Evolutionary conservation across 176 grass and related monocot genomes (phyloP).

Genomic region (Pontederia crassipes): DNA sequence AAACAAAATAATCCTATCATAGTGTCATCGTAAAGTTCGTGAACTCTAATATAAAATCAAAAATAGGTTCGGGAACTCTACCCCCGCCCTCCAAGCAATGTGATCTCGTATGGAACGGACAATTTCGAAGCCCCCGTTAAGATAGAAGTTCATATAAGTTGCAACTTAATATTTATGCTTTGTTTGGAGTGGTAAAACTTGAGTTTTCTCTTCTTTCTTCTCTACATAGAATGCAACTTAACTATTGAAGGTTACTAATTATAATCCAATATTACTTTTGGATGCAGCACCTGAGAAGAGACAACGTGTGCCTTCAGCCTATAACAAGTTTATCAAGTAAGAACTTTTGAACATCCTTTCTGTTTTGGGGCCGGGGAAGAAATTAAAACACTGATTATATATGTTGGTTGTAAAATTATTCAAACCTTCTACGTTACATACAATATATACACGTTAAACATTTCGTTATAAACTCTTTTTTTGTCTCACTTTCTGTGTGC

Average conservation of each 20-base stretch:
- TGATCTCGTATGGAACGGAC: too few relatives aligned
- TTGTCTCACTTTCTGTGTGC: background rate
- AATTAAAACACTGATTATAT: too few relatives aligned
- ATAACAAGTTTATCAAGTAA: constrained; percentile 72
- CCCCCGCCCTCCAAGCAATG: too few relatives aligned
- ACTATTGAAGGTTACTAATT: background rate
- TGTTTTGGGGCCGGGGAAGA: background rate
- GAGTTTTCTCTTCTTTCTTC: too few relatives aligned
- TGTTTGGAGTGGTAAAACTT: too few relatives aligned
- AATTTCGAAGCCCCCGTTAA: too few relatives aligned
- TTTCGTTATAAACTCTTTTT: background rate
- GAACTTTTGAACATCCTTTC: constrained; percentile 4
- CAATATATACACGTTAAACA: background rate
- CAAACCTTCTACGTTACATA: background rate
- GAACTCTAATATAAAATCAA: too few relatives aligned
- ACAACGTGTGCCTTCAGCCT: constrained; percentile 54
- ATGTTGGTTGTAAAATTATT: background rate
- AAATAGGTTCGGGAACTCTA: too few relatives aligned
- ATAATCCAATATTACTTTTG: background rate
- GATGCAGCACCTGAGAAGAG: constrained; percentile 42
- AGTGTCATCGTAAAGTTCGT: too few relatives aligned
- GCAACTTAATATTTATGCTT: too few relatives aligned
- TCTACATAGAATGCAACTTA: background rate
- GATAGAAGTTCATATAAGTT: too few relatives aligned
- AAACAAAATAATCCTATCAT: too few relatives aligned